Base-by-base conservation (phyloP, 176 grass and related monocot genomes). In the Musa acuminata region DNA sequence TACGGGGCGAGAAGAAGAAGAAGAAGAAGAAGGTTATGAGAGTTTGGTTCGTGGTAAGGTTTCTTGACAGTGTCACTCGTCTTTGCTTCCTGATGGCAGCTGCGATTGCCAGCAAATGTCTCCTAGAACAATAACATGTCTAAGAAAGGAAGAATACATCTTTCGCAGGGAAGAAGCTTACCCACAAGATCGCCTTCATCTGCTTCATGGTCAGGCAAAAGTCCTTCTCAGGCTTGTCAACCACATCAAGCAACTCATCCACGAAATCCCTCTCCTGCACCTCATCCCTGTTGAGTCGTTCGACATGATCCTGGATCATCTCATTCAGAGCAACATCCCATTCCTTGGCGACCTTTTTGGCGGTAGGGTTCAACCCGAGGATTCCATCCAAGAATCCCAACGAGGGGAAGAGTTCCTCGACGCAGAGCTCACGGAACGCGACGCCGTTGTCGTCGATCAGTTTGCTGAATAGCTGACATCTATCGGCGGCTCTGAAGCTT, bases 341-440 rank as follows among this genome's bases (percentile, higher is more conserved):
- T 9, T 19, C 2, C 51, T 2, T 25, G 16, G 72, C 60, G 9
- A 13, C 35, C 50, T 67, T 68, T 2, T 13, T 49, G 20, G 72
- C 72, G 51, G 65, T 74, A 0, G 22, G 17, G 48, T 50, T 76
- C 50, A 58, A 27, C 26, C 80, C 80, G 2, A 76, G 21, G 17
- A 77, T 13, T 11, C 54, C 64, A 17, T 74, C 80, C 22, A 76
- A 8, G 72, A 72, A 82, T 0, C 55, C 55, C 21, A 70, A 62
- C 43, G 80, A 82, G 25, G 80, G 80, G 19, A 82, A 82, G 72
- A 55, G 76, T 62, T 82, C 80, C 52, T 82, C 80, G 0, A 72
- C 62, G 68, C 67, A 75, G 80, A 82, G 76, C 16, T 43, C 68
- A 22, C 43, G 49, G 8, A 82, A 49, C 25, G 73, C 58, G 13